Evolutionary conservation across 2,329 filamentous ascomycete species (phyloP).

Genomic region (Fusarium piperis): DNA sequence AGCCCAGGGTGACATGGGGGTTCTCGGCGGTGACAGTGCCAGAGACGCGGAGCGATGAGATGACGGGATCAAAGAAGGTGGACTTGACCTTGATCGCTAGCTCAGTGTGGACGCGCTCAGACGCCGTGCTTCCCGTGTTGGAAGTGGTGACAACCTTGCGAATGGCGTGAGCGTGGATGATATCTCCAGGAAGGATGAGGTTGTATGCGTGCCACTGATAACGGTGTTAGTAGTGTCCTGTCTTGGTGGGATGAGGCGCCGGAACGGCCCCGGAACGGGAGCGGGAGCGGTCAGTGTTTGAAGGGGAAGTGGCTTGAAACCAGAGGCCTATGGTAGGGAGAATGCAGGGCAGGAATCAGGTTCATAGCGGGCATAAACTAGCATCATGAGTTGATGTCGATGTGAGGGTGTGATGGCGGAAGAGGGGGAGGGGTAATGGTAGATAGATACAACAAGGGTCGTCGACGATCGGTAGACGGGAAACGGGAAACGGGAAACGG

Average conservation of each 20-base stretch:
- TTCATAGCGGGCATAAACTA: neutral
- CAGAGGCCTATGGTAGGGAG: conserved; percentile 3
- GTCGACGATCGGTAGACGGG: conserved; percentile 7
- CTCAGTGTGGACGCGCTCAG: conserved; percentile 65
- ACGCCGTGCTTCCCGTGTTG: conserved; percentile 60
- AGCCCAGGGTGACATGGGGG: conserved; percentile 61
- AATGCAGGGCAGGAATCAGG: conserved; percentile 1
- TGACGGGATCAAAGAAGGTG: conserved; percentile 66
- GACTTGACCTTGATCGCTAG: conserved; percentile 66
- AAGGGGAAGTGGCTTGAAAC: conserved; percentile 16
- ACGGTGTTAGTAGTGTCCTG: conserved; percentile 23
- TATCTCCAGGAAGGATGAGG: conserved; percentile 63
- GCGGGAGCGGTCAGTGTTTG: conserved; percentile 1
- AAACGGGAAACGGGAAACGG: conserved; percentile 14
- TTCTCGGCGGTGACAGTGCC: conserved; percentile 65
- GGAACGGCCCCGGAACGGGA: neutral
- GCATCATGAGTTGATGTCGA: conserved; percentile 6
- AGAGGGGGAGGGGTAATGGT: conserved; percentile 35
- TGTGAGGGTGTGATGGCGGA: conserved; percentile 23
- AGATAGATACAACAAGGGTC: conserved; percentile 17
- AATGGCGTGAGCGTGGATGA: conserved; percentile 64
- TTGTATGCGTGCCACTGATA: conserved; percentile 69
- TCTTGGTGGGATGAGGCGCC: conserved; percentile 14
- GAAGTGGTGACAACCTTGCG: conserved; percentile 63
- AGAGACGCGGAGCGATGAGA: conserved; percentile 65